Conservation (phyloP, 164 flowering plant species). For the Taxillus chinensis region DNA sequence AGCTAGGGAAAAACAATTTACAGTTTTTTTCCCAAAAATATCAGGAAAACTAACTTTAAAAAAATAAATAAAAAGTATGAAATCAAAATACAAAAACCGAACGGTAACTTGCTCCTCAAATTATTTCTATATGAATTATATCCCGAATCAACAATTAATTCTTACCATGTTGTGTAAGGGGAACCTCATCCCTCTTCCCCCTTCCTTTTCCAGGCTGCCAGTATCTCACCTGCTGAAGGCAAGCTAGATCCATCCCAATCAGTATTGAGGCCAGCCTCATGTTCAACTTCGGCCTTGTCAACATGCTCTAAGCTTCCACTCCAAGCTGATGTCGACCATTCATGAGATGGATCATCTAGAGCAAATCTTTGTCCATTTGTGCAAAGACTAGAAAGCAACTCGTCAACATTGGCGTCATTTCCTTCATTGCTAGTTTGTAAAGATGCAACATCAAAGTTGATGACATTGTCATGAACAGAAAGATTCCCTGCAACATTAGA, state of each 20-base stretch:
- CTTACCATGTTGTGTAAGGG: conserved; percentile 14
- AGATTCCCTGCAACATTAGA: not conserved
- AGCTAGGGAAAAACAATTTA: too few species aligned
- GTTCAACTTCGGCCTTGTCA: conserved; percentile 13
- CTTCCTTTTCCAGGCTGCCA: conserved; percentile 52
- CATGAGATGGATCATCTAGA: not conserved
- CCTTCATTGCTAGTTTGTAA: not conserved
- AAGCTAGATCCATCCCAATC: conserved; percentile 13
- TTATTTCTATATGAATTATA: too few species aligned
- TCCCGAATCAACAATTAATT: not conserved
- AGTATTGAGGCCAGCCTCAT: conserved; percentile 9
- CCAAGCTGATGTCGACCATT: not conserved
- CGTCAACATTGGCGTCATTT: conserved; percentile 7
- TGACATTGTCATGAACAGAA: conserved; percentile 1
- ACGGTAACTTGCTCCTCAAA: too few species aligned
- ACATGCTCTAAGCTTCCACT: conserved; percentile 5
- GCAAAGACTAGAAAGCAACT: not conserved
- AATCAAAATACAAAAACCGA: too few species aligned
- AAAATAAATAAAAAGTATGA: too few species aligned
- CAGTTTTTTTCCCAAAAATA: too few species aligned
- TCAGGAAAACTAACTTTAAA: too few species aligned
- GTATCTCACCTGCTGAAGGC: conserved; percentile 59
- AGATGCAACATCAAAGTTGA: not conserved
- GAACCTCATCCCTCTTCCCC: conserved; percentile 32
- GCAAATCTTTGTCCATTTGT: conserved; percentile 4